Evolutionary conservation across 2,329 filamentous ascomycete species (phyloP), one percentile per base, ranked within the genome.

Genomic region (Monilinia fructicola): DNA sequence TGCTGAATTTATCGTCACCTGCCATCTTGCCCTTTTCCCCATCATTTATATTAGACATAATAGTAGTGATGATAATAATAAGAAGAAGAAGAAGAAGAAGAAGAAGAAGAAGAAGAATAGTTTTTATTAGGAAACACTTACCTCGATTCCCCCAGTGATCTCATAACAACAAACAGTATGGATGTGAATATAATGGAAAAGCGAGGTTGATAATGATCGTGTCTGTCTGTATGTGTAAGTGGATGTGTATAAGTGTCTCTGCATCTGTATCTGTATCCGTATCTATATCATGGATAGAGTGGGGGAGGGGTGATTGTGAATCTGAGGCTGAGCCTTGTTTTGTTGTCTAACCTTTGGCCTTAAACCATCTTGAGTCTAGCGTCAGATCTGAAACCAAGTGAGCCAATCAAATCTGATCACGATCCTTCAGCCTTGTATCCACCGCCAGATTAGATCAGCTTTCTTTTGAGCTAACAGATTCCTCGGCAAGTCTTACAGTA

Each of bases 21-120:
- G 81, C 90, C 90, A 93, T 84, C 87, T 84, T 76, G 81, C 80
- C 76, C 90, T 92, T 73, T 50, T 50, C 18, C 44, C 31, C 58
- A 61, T 11, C 21, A 28, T 44, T 61, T 38, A n/a, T 35, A 31
- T 66, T 66, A 65, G 63, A 58, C 5, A 65, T n/a, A 55, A 69
- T 63, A 67, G 76, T 63, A 40, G n/a, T n/a, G n/a, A n/a, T n/a
- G n/a, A n/a, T n/a, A n/a, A n/a, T n/a, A n/a, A n/a, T n/a, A n/a
- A n/a, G n/a, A n/a, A n/a, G n/a, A n/a, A n/a, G n/a, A n/a, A n/a
- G n/a, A n/a, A n/a, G 35, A 38, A 64, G 28, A 35, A n/a, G 31
- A 23, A 53, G 28, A 21, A 18, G 3, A 18, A 11, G n/a, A 12
- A 42, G 10, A 0, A 3, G 40, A 16, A 42, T 1, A 4, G 40